Evolutionary conservation across 1,284 basidiomycete genomes (phyloP).

Genomic region (Leccinum insolens): DNA sequence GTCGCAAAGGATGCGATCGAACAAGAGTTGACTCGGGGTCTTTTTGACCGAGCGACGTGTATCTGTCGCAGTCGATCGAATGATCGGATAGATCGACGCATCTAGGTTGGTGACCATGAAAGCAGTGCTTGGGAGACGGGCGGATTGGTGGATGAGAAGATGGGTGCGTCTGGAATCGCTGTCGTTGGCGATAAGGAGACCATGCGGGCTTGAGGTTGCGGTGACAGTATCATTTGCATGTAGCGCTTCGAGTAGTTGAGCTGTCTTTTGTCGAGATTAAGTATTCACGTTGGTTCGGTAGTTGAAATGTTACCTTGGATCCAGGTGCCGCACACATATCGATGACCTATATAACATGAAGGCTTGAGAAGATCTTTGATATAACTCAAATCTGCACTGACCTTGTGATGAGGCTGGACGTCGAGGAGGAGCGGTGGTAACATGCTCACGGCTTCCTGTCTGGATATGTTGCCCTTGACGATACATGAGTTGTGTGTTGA

Average conservation of each 20-base stretch:
- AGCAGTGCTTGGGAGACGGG: conserved; percentile 89
- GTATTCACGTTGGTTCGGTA: neutral
- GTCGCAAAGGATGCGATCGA: conserved; percentile 95
- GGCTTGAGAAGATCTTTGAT: neutral
- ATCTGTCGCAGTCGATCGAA: conserved; percentile 44
- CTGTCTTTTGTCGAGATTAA: conserved; percentile 55
- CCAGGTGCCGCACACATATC: conserved; percentile 99
- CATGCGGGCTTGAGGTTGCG: conserved; percentile 68
- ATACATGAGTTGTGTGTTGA: conserved; percentile 4
- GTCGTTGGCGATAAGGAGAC: conserved; percentile 89
- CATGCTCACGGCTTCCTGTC: conserved; percentile 99
- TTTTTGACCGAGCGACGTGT: conserved; percentile 27
- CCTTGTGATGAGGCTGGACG: conserved; percentile 89
- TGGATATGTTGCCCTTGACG: conserved; percentile 86
- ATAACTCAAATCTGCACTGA: conserved; percentile 34
- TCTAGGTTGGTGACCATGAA: conserved; percentile 97
- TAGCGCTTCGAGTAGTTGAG: conserved; percentile 88
- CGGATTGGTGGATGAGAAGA: conserved; percentile 97
- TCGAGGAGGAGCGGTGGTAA: conserved; percentile 94
- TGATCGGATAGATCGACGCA: conserved; percentile 84
- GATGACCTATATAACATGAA: conserved; percentile 67
- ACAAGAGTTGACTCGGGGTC: conserved; percentile 59
- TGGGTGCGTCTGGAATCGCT: conserved; percentile 94
- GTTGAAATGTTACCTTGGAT: conserved; percentile 75
- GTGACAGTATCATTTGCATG: conserved; percentile 70